Evolutionary conservation across 2,329 filamentous ascomycete species (phyloP).

Genomic region (Bipolaris sorokiniana): DNA sequence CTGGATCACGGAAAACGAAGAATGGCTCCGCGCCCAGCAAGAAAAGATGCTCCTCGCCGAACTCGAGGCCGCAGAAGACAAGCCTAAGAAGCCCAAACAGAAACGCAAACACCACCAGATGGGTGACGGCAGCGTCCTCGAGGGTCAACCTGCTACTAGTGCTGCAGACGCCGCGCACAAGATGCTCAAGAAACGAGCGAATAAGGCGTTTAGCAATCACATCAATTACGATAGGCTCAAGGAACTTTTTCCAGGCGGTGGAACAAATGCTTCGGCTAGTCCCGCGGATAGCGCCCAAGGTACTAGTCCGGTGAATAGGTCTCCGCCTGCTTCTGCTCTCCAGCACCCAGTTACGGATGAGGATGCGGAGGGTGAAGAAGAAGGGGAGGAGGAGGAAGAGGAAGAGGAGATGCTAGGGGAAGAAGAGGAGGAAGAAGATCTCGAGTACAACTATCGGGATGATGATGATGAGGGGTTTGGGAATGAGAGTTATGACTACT

Average conservation of each 20-base stretch:
- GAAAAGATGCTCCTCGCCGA: constrained; percentile 80
- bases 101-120: constrained; percentile 48
- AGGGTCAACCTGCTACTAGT: constrained; percentile 51
- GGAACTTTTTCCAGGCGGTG: constrained; percentile 46
- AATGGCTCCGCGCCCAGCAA: constrained; percentile 87
- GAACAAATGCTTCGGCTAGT: constrained; percentile 19
- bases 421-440: constrained; percentile 51
- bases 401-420: constrained; percentile 45
- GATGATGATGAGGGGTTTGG: constrained; percentile 52
- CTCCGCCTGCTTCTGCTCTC: constrained; percentile 15
- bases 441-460: constrained; percentile 48
- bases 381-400: constrained; percentile 26
- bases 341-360: constrained; percentile 9
- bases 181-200: constrained; percentile 55
- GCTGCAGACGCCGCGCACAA: constrained; percentile 54
- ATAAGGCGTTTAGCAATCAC: constrained; percentile 49
- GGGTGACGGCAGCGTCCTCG: constrained; percentile 52
- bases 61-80: constrained; percentile 60
- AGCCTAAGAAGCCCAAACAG: constrained; percentile 57
- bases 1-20: constrained; percentile 94
- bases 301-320: constrained; percentile 5
- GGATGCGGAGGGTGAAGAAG: constrained; percentile 28
- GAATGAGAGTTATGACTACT: constrained; percentile 47
- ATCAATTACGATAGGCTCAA: constrained; percentile 57
- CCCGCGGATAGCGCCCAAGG: constrained; percentile 3